These are phyloP conservation scores for Paramecium sexaurelia DNA, from an alignment of 73 alveolate genomes.

Conservation along the genomic window DNA sequence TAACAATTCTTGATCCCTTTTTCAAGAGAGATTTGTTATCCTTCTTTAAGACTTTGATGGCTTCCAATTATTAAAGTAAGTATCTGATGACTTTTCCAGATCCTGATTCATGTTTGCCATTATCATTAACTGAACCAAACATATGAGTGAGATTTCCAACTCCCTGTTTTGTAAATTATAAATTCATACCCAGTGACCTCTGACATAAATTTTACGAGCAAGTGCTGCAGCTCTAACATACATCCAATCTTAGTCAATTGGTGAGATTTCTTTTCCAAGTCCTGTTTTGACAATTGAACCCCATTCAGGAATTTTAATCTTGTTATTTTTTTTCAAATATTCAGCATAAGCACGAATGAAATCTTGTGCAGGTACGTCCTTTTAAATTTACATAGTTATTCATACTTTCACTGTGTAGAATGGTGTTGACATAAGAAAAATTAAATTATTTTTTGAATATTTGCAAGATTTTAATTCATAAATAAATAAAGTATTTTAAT, in stretches of 20 bases:
- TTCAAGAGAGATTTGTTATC: slow-evolving; percentile 68
- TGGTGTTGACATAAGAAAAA: background rate
- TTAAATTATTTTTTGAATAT: slow-evolving; percentile 87
- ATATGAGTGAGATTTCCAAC: slow-evolving; percentile 70
- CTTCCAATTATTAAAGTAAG: slow-evolving; percentile 88
- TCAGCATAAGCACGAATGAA: slow-evolving; percentile 92
- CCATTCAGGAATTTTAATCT: slow-evolving; percentile 95
- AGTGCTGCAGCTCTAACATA: slow-evolving; percentile 98
- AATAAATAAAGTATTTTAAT: slow-evolving; percentile 49
- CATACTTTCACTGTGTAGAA: slow-evolving; percentile 32
- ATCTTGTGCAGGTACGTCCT: slow-evolving; percentile 93
- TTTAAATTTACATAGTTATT: background rate
- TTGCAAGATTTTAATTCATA: slow-evolving; percentile 90
- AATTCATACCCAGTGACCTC: slow-evolving; percentile 85
- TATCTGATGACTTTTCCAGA: slow-evolving; percentile 95
- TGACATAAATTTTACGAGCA: slow-evolving; percentile 92
- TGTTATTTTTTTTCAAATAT: slow-evolving; percentile 90
- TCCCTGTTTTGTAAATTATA: background rate
- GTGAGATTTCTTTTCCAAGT: slow-evolving; percentile 89
- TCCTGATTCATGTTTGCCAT: slow-evolving; percentile 83
- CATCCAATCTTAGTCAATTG: slow-evolving; percentile 94
- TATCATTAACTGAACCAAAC: slow-evolving; percentile 88
- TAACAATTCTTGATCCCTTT: slow-evolving; percentile 69
- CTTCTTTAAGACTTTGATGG: slow-evolving; percentile 84
- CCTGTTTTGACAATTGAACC: slow-evolving; percentile 90